Conservation (phyloP, 1,139 yeast species). For the Diutina neorugosa region DNA sequence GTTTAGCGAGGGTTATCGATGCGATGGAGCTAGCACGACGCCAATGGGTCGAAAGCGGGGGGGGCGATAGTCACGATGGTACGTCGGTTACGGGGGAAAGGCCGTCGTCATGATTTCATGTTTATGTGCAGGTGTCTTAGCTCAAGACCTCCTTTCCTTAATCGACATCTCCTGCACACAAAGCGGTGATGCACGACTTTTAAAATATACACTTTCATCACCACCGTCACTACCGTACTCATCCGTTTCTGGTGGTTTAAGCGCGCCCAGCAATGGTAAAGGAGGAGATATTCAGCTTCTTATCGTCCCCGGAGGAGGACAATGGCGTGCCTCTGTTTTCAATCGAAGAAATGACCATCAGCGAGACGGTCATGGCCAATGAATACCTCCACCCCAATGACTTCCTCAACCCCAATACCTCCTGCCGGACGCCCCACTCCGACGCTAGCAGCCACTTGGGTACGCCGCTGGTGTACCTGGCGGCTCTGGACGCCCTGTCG, state of each 20-base stretch:
- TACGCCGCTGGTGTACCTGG: conserved; percentile 3
- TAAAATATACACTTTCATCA: neutral
- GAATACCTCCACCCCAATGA: neutral
- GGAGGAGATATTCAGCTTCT: conserved; percentile 1
- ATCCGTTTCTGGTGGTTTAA: neutral
- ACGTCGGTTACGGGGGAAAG: neutral
- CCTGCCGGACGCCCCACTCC: neutral
- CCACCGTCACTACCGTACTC: neutral
- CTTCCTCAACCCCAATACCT: conserved; percentile 1
- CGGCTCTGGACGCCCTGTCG: conserved; percentile 12
- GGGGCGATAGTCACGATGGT: neutral
- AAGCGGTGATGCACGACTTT: neutral
- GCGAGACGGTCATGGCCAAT: neutral
- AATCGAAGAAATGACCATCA: conserved; percentile 1
- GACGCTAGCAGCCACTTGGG: neutral
- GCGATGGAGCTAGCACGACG: neutral
- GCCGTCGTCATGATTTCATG: neutral
- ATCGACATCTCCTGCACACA: neutral
- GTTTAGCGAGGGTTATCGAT: neutral
- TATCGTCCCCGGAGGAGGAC: conserved; percentile 1
- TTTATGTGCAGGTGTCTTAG: neutral
- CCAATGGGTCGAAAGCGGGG: neutral
- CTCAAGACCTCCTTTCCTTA: neutral
- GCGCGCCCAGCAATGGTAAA: neutral
- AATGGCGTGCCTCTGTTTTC: neutral